Evolutionary conservation across 129 eudicot species (phyloP).

Genomic region (Pseudognaphalium luteoalbum): DNA sequence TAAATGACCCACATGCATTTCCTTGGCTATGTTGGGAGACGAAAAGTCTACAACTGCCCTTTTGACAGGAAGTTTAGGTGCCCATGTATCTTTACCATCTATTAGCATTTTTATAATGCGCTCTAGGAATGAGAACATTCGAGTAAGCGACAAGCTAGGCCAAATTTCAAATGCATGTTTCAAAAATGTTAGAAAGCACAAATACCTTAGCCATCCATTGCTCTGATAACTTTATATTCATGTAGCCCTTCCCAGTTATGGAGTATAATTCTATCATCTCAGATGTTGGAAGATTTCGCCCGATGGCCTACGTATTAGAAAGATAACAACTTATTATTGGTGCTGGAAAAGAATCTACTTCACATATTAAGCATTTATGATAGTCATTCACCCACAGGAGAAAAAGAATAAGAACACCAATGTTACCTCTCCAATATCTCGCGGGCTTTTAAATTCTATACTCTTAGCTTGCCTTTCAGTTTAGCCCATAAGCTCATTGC

Average conservation of each 20-base stretch:
- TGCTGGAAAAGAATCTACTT: neutral
- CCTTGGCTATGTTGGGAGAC: constrained; percentile 94
- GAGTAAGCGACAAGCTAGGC: neutral
- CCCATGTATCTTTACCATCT: constrained; percentile 79
- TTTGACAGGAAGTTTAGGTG: constrained; percentile 71
- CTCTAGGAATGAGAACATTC: constrained; percentile 36
- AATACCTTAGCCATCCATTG: constrained; percentile 84
- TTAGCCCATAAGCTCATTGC: constrained; percentile 79
- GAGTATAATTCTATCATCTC: constrained; percentile 74
- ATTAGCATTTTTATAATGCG: constrained; percentile 71
- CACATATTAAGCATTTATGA: neutral
- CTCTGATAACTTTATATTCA: constrained; percentile 64
- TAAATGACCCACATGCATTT: constrained; percentile 95
- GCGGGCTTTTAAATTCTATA: constrained; percentile 68
- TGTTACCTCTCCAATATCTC: constrained; percentile 73
- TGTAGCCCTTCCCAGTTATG: constrained; percentile 78
- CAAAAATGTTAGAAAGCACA: neutral
- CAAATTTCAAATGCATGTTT: neutral
- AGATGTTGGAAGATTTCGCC: constrained; percentile 67
- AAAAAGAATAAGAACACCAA: neutral
- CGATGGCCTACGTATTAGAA: constrained; percentile 56
- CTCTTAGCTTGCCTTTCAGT: constrained; percentile 59
- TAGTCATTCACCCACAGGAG: neutral
- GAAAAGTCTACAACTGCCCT: constrained; percentile 96
- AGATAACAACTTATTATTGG: constrained; percentile 13